Conservation (phyloP, 2,329 filamentous ascomycete species). For the Xylariaceae sp. region DNA sequence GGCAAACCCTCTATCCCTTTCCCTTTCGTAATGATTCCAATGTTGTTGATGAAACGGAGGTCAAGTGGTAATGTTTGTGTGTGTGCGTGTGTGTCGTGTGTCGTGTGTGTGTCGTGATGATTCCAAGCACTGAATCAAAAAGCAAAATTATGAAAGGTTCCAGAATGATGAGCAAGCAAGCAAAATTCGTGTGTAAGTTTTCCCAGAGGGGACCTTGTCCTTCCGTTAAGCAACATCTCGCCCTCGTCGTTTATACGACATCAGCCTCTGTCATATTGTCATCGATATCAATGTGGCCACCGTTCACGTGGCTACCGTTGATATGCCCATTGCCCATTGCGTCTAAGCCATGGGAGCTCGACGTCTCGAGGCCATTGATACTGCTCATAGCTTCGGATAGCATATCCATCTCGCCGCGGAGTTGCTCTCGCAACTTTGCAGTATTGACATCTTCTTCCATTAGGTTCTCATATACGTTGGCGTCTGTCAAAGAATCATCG, state of each 20-base stretch:
- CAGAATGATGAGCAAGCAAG: background rate
- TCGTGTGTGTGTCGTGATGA: background rate
- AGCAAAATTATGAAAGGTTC: too few species aligned
- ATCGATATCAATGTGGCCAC: background rate
- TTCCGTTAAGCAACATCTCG: background rate
- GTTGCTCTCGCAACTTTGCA: constrained; percentile 36
- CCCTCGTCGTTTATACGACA: background rate
- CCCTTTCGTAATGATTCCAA: background rate
- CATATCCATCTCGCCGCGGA: constrained; percentile 42
- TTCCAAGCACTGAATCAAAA: background rate
- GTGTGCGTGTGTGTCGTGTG: too few species aligned
- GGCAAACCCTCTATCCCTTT: background rate
- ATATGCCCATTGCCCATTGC: background rate
- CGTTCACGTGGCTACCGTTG: too few species aligned
- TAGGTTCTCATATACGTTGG: constrained; percentile 37
- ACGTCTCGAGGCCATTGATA: constrained; percentile 40
- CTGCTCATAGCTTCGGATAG: constrained; percentile 42
- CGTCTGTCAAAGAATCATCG: constrained; percentile 15
- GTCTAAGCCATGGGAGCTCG: constrained; percentile 21
- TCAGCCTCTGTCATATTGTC: background rate
- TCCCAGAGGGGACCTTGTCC: background rate
- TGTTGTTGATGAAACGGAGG: too few species aligned
- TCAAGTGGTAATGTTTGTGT: background rate
- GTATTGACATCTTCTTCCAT: constrained; percentile 46
- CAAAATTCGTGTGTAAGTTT: background rate